Evolutionary conservation across 768 basidiomycete genomes (phyloP).

Genomic region (Phanerochaete sordida): DNA sequence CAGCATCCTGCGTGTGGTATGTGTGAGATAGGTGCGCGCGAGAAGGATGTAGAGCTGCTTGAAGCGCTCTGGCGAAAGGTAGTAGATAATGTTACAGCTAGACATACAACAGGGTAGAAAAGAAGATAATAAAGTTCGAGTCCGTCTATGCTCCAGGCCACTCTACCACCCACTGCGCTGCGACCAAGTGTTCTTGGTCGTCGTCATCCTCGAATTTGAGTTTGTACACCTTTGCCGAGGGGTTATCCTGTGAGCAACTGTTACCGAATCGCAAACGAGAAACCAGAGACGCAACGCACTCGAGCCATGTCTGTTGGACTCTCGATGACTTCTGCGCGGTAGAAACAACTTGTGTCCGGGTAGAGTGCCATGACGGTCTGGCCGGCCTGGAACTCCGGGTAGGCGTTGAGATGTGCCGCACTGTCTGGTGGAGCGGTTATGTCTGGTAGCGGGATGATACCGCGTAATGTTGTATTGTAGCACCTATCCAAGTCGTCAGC

Average conservation of each 20-base stretch:
- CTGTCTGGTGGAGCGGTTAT: conserved; percentile 52
- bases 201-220: conserved; percentile 89
- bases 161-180: conserved; percentile 80
- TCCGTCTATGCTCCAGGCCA: conserved; percentile 47
- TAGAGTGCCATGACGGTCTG: conserved; percentile 85
- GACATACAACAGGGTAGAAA: background rate
- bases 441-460: conserved; percentile 81
- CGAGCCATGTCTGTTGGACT: conserved; percentile 49
- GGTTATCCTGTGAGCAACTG: no score
- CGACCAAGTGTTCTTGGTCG: conserved; percentile 72
- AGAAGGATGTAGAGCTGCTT: no score
- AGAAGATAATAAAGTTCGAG: background rate
- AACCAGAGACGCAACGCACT: conserved; percentile 26
- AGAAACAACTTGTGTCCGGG: conserved; percentile 89
- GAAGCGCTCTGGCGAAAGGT: background rate
- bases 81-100: background rate
- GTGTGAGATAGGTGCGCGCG: no score
- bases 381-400: conserved; percentile 68
- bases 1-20: no score
- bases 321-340: conserved; percentile 80
- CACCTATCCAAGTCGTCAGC: conserved; percentile 33
- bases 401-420: conserved; percentile 63
- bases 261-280: background rate
- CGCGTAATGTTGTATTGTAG: conserved; percentile 66
- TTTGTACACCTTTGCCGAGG: conserved; percentile 46